Conservation (phyloP, 2,329 filamentous ascomycete species). For the Epichloe elymi region DNA sequence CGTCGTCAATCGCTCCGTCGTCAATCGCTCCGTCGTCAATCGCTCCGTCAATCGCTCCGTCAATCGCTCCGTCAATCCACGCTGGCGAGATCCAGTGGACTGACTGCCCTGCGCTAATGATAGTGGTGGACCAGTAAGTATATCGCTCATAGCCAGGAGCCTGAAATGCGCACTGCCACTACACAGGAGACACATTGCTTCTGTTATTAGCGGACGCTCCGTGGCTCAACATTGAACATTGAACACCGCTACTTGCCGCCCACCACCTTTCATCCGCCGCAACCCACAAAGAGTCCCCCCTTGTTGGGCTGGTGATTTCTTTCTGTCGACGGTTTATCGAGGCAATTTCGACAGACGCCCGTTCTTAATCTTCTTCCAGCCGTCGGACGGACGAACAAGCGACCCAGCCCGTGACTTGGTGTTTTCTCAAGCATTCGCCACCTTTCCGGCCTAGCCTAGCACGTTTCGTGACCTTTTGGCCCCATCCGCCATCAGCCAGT, state of each 20-base stretch:
- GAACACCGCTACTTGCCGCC: not conserved
- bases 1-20: no score
- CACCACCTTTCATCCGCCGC: not conserved
- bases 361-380: no score
- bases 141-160: conserved; percentile 7
- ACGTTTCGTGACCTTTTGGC: not conserved
- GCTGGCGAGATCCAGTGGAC: no score
- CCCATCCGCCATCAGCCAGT: not conserved
- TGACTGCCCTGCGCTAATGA: no score
- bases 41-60: no score
- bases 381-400: not conserved
- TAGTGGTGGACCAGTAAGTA: not conserved
- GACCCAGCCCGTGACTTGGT: not conserved
- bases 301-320: not conserved
- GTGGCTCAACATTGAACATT: not conserved
- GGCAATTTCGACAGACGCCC: conserved; percentile 1
- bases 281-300: not conserved
- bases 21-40: no score
- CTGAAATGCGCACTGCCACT: not conserved
- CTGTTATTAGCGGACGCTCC: conserved; percentile 2
- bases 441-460: not conserved
- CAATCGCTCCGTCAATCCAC: no score
- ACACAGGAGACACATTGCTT: conserved; percentile 5
- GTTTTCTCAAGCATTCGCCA: not conserved
- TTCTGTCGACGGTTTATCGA: not conserved